phyloP scores from a whole-genome alignment of 192 early-diverging fungal species.

The Gonapodya prolifera region DNA sequence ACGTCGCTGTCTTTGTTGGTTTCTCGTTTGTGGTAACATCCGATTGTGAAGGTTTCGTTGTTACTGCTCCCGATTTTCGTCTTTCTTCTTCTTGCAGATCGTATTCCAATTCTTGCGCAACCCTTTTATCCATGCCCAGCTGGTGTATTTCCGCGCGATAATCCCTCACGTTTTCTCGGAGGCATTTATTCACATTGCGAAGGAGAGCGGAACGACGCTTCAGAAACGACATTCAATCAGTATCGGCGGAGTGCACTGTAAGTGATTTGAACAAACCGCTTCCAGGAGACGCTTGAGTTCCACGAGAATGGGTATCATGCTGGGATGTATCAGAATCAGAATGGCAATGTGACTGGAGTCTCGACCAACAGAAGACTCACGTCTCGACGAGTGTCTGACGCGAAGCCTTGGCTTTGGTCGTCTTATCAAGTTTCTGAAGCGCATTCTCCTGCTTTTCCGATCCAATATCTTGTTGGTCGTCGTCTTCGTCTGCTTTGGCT shows the following conservation, averaged over 20 bases:
- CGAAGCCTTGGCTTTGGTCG: neutral
- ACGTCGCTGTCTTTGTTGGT: no score
- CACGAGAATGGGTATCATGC: neutral
- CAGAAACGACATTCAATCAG: no score
- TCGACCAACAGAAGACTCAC: no score
- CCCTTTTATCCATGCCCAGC: neutral
- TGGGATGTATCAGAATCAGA: neutral
- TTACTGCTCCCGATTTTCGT: neutral
- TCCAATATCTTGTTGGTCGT: neutral
- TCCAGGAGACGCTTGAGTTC: neutral
- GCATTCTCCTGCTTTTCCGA: neutral
- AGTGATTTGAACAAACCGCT: neutral
- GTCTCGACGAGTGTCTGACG: neutral
- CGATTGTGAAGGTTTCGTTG: no score
- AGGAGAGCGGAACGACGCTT: neutral
- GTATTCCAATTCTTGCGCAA: neutral
- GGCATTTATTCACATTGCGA: neutral
- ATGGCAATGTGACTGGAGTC: no score
- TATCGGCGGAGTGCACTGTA: neutral
- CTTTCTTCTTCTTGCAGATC: neutral
- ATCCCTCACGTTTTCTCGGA: neutral
- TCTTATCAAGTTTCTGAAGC: neutral
- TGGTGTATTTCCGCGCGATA: neutral
- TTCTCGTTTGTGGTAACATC: no score
- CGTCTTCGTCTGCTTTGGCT: neutral